These are phyloP conservation scores for Pleurotus eryngii DNA, from an alignment of 768 basidiomycete species.

Conservation along the genomic window DNA sequence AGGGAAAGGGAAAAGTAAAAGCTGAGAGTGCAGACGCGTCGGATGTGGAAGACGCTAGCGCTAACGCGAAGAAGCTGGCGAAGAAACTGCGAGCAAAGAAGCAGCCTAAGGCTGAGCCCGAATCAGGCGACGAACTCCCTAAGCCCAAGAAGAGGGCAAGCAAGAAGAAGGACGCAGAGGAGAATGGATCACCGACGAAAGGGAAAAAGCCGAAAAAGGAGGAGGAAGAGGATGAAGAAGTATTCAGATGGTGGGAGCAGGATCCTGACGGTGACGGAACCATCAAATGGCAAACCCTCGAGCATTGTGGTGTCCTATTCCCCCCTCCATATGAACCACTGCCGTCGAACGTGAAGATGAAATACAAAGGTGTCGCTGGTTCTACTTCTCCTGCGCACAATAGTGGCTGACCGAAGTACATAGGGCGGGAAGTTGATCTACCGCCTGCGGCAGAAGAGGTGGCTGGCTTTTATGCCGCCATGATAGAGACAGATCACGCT, in stretches of 20 bases:
- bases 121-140: constrained; percentile 39
- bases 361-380: constrained; percentile 72
- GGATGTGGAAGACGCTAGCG: constrained; percentile 39
- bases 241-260: constrained; percentile 85
- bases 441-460: constrained; percentile 92
- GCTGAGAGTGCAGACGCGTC: constrained; percentile 43
- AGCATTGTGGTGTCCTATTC: constrained; percentile 93
- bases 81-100: constrained; percentile 44
- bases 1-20: constrained; percentile 45
- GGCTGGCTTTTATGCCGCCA: constrained; percentile 91
- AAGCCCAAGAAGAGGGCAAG: constrained; percentile 42
- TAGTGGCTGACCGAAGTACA: constrained; percentile 3
- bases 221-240: constrained; percentile 69
- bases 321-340: constrained; percentile 91
- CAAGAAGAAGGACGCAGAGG: constrained; percentile 36
- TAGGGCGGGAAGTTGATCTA: constrained; percentile 78
- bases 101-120: constrained; percentile 47
- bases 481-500: constrained; percentile 91
- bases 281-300: constrained; percentile 92
- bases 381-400: neutral
- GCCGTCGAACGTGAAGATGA: constrained; percentile 85
- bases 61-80: constrained; percentile 40
- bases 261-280: constrained; percentile 71
- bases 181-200: constrained; percentile 34
- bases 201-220: constrained; percentile 53